Base-by-base conservation (phyloP, 2,329 filamentous ascomycete genomes). In the Penicillium brevicompactum region DNA sequence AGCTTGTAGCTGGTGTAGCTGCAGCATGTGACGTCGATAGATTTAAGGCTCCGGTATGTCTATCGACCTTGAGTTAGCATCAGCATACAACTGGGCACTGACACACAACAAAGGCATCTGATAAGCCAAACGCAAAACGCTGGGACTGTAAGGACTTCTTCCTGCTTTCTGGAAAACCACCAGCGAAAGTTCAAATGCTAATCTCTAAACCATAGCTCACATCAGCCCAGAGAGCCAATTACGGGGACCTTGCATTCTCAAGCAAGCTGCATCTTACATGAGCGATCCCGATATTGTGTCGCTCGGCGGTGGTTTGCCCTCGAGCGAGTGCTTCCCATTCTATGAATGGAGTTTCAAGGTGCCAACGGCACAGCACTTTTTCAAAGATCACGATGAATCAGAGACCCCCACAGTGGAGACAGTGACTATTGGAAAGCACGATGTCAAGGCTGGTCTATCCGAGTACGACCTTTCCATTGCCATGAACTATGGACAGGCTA, bases 231-330 rank as follows among this genome's bases (percentile, higher is more conserved):
- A 37, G 31, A 49, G 37, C 40, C 24, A 41, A 22, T 49, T 13
- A 37, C 34, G 34, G 13, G 24, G 37, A 10, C 47, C n/a, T 10
- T 49, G 38, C 27, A 49, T 42, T 21, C 38, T 43, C 5, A 49
- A 42, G 27, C 37, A 49, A 11, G 47, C 47, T 10, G 40, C 47
- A 10, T 18, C 14, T 31, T 22, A 42, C n/a, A 8, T 30, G 5
- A 49, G 34, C 34, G n/a, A 46, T 16, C 44, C 46, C 66, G 72
- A 88, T 16, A 76, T 96, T 56, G 92, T 97, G 69, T 95, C 90
- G 1, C 86, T 97, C 1, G 92, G 92, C 50, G 92, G 92, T 44
- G 92, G 92, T 2, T 79, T 96, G 22, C 92, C 92, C 5, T 91
- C 89, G 11, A 85, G 88, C 58, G 86, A 91, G 69, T 89, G 92